Base-by-base conservation (phyloP, 768 basidiomycete species). In the Leccinellum luteum region DNA sequence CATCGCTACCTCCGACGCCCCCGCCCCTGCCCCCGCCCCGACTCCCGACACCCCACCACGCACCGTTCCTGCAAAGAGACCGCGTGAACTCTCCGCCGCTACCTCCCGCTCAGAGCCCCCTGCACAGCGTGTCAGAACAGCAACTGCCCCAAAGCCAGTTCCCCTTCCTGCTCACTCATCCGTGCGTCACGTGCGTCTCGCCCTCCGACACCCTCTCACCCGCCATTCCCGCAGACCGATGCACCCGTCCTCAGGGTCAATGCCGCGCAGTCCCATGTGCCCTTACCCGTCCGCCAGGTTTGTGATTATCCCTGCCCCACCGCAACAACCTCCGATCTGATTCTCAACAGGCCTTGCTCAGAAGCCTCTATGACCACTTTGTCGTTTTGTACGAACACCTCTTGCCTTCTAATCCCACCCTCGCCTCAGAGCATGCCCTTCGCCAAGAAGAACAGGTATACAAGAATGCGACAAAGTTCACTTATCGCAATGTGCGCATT, bases 371-470 rank as follows among this genome's bases (percentile, higher is more conserved):
- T 64, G 83, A 89, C 25, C 87, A 90, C 65, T 94, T 91, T 65
- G 60, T 76, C 30, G 75, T 84, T 23, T 74, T 94, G 3, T 94
- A 94, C 74, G 74, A 81, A 9, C 56, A 72, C 9, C 74, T 93
- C 48, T 71, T 82, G 3, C 71, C 81, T 3, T 57, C 72, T 14
- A 78, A 86, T 57, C 85, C 89, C 0, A 74, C 78, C 23, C 69
- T 94, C 19, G 89, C 92, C 0, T 74, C 85, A 0, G 85, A 92
- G 53, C 89, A 96, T 73, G 85, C 94, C 4, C 79, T 93, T 10
- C 81, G 76, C 50, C 92, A 96, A 65, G 94, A 96, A 66, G 81
- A 83, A 32, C 87, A 92, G 58, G 79, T 93, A 0, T 94, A 93
- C 72, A 78, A 76, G 25, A 85, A 83, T 59, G 83, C 89, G 0